Percentiles rank a stretch among this genome's conserved stretches.
Evolutionary conservation across 768 basidiomycete genomes (phyloP).

Genomic region (Piloderma croceum): DNA sequence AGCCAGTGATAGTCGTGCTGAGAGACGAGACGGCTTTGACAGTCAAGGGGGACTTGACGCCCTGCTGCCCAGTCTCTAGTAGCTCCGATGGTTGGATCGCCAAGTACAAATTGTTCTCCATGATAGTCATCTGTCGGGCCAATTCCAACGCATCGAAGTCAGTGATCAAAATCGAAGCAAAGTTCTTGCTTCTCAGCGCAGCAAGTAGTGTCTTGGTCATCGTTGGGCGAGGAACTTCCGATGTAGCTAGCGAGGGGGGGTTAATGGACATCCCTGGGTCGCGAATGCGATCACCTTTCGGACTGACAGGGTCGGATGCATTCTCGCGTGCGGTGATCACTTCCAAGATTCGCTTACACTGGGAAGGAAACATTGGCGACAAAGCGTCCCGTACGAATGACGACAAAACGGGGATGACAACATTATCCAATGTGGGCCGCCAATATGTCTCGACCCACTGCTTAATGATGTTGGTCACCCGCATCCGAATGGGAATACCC

Average conservation of each 20-base stretch:
- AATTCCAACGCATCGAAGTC: slow-evolving; percentile 93
- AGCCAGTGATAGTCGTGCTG: slow-evolving; percentile 91
- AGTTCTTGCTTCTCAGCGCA: slow-evolving; percentile 61
- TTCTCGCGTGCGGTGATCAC: slow-evolving; percentile 51
- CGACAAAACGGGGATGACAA: slow-evolving; percentile 50
- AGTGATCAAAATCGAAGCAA: slow-evolving; percentile 58
- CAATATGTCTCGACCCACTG: slow-evolving; percentile 91
- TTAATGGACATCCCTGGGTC: slow-evolving; percentile 74
- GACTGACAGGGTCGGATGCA: slow-evolving; percentile 49
- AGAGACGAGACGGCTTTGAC: slow-evolving; percentile 82
- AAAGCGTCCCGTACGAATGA: slow-evolving; percentile 61
- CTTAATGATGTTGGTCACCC: slow-evolving; percentile 91
- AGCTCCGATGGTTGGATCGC: slow-evolving; percentile 86
- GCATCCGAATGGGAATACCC: slow-evolving; percentile 82
- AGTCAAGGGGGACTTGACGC: slow-evolving; percentile 55
- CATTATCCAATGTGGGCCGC: slow-evolving; percentile 69
- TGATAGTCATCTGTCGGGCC: slow-evolving; percentile 88
- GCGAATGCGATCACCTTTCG: slow-evolving; percentile 58
- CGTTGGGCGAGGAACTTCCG: slow-evolving; percentile 79
- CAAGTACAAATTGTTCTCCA: slow-evolving; percentile 87
- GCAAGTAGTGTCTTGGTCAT: slow-evolving; percentile 77
- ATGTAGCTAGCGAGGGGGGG: slow-evolving; percentile 43
- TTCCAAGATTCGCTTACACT: slow-evolving; percentile 70
- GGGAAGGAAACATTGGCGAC: slow-evolving; percentile 55
- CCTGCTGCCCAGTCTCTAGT: slow-evolving; percentile 74